A percentile compares a stretch with the other conserved stretches of the same genome.
Evolutionary conservation across 306 rosid species (phyloP).

Genomic region (Leucaena leucocephala): DNA sequence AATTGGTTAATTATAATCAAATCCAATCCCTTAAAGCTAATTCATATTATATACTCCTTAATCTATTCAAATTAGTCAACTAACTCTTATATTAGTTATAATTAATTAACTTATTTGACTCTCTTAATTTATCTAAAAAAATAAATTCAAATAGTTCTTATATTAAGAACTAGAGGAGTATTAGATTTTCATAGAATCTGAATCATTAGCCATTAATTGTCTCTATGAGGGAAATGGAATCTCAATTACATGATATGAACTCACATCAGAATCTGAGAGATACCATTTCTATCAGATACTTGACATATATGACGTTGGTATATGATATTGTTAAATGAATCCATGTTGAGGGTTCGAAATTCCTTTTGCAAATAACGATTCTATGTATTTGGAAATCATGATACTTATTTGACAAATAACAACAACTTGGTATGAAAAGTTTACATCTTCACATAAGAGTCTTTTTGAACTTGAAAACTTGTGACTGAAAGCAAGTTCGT

Average conservation of each 20-base stretch:
- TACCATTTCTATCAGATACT: background rate
- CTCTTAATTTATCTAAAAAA: no score
- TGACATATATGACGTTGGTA: background rate
- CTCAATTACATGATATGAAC: background rate
- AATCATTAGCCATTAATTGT: background rate
- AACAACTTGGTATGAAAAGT: background rate
- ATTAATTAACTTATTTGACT: no score
- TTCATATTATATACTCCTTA: no score
- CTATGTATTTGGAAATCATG: background rate
- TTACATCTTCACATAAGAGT: background rate
- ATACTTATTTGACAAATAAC: background rate
- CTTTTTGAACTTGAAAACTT: background rate
- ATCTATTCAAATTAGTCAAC: no score
- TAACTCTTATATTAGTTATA: no score
- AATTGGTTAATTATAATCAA: no score
- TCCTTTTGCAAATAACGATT: background rate
- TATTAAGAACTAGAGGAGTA: background rate
- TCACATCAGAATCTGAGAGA: background rate
- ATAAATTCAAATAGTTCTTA: no score
- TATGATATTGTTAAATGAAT: background rate
- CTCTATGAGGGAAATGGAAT: conserved; percentile 3
- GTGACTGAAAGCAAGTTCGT: background rate
- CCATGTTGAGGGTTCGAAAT: background rate
- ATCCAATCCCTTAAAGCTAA: no score
- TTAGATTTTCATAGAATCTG: conserved; percentile 3